phyloP scores from a whole-genome alignment of 441 rosid genomes.

The Gossypium davidsonii region DNA sequence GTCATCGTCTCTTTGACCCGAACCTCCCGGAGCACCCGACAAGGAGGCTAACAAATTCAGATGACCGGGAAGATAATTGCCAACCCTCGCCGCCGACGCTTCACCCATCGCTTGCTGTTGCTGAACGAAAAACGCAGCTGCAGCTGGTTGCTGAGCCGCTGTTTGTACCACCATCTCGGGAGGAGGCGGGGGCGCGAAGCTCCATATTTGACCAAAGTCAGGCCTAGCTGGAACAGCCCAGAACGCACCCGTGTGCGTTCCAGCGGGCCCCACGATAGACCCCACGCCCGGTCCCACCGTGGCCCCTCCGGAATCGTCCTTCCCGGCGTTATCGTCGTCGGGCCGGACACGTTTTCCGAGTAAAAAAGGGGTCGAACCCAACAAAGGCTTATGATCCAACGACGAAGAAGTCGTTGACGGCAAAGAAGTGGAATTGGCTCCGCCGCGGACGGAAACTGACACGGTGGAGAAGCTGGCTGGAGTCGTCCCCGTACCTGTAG shows the following conservation, averaged over 20 bases:
- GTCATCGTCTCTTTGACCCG: constrained; percentile 75
- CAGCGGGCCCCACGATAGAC: constrained; percentile 38
- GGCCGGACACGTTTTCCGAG: constrained; percentile 72
- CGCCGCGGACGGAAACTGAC: constrained; percentile 52
- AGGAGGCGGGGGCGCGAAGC: constrained; percentile 45
- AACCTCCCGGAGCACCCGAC: constrained; percentile 65
- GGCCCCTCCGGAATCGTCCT: constrained; percentile 36
- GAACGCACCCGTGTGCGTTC: constrained; percentile 43
- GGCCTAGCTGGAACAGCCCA: constrained; percentile 80
- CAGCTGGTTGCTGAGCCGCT: constrained; percentile 45
- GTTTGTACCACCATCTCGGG: constrained; percentile 58
- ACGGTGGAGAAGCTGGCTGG: constrained; percentile 81
- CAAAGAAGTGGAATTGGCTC: constrained; percentile 38
- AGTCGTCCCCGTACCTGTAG: constrained; percentile 87
- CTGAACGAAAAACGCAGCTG: constrained; percentile 54
- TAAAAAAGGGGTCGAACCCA: constrained; percentile 56
- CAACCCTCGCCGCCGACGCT: constrained; percentile 88
- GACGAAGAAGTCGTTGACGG: constrained; percentile 26
- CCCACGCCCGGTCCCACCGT: constrained; percentile 37
- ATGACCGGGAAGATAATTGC: constrained; percentile 88
- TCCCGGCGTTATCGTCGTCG: constrained; percentile 49
- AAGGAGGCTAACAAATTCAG: constrained; percentile 82
- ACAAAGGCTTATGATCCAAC: constrained; percentile 60
- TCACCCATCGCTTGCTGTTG: constrained; percentile 84
- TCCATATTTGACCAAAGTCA: constrained; percentile 71